Evolutionary conservation across 345 rosid species (phyloP), one percentile per base, ranked within the genome.

Genomic region (Xanthoceras sorbifolium): DNA sequence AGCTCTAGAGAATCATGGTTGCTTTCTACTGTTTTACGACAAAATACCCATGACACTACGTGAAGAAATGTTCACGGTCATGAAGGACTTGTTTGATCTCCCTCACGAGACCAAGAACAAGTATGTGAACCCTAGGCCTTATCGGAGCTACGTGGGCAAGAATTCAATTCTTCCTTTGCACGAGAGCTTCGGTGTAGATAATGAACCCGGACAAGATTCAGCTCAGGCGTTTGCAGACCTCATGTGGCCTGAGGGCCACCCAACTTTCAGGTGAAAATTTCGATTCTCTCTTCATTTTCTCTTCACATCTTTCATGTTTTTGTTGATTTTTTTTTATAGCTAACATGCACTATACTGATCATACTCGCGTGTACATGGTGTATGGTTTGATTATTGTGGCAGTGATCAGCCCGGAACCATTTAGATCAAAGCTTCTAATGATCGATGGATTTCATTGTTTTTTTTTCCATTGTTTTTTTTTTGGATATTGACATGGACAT

Each of bases 211-310:
- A 8, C 62, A 62, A 1, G 78, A 76, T 12, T 28, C 48, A 1
- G 74, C 76, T 55, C 79, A 55, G 31, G 79, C 77, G 5, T 87
- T 87, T 72, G 76, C 90, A 23, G 26, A 32, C n/a, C 84, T 85
- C 74, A 80, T 87, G 81, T 87, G 90, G 90, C 87, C 88, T 3
- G 50, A 77, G 0, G 88, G 85, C n/a, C 83, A 85, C 75, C 76
- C 84, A 2, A 18, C 32, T 26, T 87, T 87, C 85, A 73, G 86
- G 88, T 87, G 42, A 73, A 36, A 2, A 1, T 55, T 34, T 6
- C 11, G 4, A 26, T 2, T 64, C 8, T 3, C 5, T 28, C 60
- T 20, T 57, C 15, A 18, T 18, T 34, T 26, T 67, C 20, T 40
- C 68, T 59, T 32, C 22, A 11, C 17, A 2, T 57, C 34, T 72